Base-by-base conservation (phyloP, 1,284 basidiomycete species). In the Leucoagaricus sp. region DNA sequence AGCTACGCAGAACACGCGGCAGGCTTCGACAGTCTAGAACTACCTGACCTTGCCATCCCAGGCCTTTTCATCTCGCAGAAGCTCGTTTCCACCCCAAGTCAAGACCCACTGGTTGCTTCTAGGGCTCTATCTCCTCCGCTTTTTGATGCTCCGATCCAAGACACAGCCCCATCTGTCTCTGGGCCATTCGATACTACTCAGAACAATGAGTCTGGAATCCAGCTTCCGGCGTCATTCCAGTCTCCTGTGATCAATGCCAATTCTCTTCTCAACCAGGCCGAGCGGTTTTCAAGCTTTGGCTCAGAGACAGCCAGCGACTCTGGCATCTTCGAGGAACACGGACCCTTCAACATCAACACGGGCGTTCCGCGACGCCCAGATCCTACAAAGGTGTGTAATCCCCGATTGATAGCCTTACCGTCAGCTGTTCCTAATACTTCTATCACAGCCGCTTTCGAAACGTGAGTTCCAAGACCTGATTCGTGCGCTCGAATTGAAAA, bases 51-150 rank as follows among this genome's bases (percentile, higher is more conserved):
- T 55, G 75, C 74, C 12, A 77, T 88, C 51, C 78, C 83, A 15
- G 77, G 84, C 53, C 75, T 91, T 41, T 91, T 91, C 69, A 77
- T 87, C 59, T 54, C 77, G 12, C 74, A 83, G 45, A 87, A 87
- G 69, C 67, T 78, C 2, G 50, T 44, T 49, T 41, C 41, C 61
- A 42, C 54, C 57, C 47, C 25, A 53, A 44, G 46, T 53, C 41
- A 58, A 59, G 48, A 55, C 34, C 40, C 36, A 55, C 47, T 9
- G 41, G 38, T 21, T 23, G 21, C 51, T 53, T 60, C 54, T 53
- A 64, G 55, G 56, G 52, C 33, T 19, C 55, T 42, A 8, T 49
- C 38, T 29, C 53, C 52, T 41, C 50, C 48, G 25, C 31, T 36
- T 29, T 41, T 15, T 52, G 51, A 55, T 42, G 28, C 40, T 42